Percentiles rank a stretch among this genome's conserved stretches.
Conservation (phyloP, 2,329 filamentous ascomycete genomes). For the Fusarium sp. region DNA sequence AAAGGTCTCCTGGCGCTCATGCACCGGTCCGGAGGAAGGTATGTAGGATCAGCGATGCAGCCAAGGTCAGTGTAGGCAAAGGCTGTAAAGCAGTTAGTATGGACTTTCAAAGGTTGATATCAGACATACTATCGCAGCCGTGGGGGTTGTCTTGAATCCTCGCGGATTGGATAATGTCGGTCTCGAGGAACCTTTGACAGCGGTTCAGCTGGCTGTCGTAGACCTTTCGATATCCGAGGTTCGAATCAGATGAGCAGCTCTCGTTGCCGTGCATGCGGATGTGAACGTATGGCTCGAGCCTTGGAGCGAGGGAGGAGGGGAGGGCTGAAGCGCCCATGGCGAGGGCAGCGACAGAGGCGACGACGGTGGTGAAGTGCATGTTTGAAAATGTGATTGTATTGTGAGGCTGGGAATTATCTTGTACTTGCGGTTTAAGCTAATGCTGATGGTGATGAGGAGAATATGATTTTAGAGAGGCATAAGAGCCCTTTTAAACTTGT, state of each 20-base stretch:
- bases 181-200: background rate
- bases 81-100: no score
- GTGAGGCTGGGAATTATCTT: background rate
- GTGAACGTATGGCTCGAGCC: background rate
- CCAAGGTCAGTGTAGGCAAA: no score
- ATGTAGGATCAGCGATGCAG: no score
- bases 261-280: background rate
- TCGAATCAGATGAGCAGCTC: background rate
- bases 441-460: background rate
- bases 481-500: background rate
- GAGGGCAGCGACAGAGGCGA: background rate
- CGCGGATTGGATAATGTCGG: background rate
- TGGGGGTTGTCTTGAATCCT: background rate
- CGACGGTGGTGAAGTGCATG: background rate
- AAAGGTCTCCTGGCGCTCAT: no score
- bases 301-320: background rate
- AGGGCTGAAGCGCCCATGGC: background rate
- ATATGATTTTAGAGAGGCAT: background rate
- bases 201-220: background rate
- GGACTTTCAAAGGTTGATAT: no score
- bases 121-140: background rate
- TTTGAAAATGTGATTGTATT: background rate
- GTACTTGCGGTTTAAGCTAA: no score
- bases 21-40: no score
- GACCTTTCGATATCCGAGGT: background rate